Base-by-base conservation (phyloP, 1,284 basidiomycete genomes). In the Taiwanofungus camphoratus region DNA sequence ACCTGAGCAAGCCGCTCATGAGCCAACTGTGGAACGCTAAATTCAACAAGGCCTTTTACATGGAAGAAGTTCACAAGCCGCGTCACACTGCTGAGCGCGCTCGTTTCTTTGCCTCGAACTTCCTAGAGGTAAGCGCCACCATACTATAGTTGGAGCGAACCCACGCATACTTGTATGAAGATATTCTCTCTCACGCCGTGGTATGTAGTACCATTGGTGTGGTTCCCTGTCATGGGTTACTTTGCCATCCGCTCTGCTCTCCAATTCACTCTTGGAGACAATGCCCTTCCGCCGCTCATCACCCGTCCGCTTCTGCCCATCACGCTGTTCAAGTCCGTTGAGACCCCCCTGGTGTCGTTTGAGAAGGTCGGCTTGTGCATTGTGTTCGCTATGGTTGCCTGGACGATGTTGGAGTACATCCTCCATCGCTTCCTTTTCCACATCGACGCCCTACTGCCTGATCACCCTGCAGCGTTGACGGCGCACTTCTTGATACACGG, bases 381-480 rank as follows among this genome's bases (percentile, higher is more conserved):
- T 74, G 60, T 90, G 45, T 39, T 82, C 26, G 95, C 96, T 8
- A 90, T 91, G 62, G 33, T 97, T 40, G 74, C 96, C 53, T 99
- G 95, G 95, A 98, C 95, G 0, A 63, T 98, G 48, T 70, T 99
- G 63, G 96, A 99, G 65, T 99, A 99, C 64, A 68, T 71, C n/a
- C 67, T 99, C 59, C 96, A 99, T 67, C 86, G 95, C 23, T 98
- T 97, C 79, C 69, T 99, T 41, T 99, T 99, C 81, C 96, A 99
- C 68, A 71, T 99, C 54, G 96, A 99, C 64, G 70, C 82, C n/a
- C 62, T 77, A 54, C 76, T 99, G 12, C 96, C 95, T 5, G 95
- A 98, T 64, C 73, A 71, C 45, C 85, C 87, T 16, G 67, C 73
- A 47, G 90, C 87, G 62, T 72, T 99, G 56, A 82, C 82, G 37